Evolutionary conservation across 2,329 filamentous ascomycete genomes (phyloP).

Genomic region (Colletotrichum euphorbiae): DNA sequence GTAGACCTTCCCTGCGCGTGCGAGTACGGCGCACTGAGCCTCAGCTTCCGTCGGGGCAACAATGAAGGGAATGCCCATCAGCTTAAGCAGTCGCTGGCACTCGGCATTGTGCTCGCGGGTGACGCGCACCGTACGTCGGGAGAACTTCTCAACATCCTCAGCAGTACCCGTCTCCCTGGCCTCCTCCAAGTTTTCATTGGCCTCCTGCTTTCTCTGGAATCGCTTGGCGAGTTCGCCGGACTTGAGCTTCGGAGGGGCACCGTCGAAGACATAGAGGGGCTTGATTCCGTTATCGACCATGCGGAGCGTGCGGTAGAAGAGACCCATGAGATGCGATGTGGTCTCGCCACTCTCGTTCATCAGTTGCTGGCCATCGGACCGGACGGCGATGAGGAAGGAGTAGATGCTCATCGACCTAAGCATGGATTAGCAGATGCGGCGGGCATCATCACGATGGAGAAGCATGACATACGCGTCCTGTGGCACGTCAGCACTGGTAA

Average conservation of each 20-base stretch:
- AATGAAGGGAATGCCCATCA: conserved; percentile 97
- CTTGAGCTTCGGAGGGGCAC: conserved; percentile 96
- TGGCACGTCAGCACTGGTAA: not conserved
- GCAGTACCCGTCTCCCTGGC: conserved; percentile 97
- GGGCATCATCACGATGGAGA: too few relatives aligned
- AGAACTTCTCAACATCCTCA: conserved; percentile 98
- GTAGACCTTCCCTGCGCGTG: conserved; percentile 93
- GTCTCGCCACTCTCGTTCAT: conserved; percentile 96
- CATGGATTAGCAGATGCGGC: conserved; percentile 29
- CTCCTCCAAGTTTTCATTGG: conserved; percentile 89
- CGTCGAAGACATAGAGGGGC: conserved; percentile 97
- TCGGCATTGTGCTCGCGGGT: conserved; percentile 98
- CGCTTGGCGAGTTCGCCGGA: conserved; percentile 96
- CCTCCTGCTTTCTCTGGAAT: conserved; percentile 94
- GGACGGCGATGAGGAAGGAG: conserved; percentile 97
- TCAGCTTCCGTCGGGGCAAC: conserved; percentile 97
- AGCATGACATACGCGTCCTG: conserved; percentile 60
- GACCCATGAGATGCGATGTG: conserved; percentile 97
- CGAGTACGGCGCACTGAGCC: conserved; percentile 92
- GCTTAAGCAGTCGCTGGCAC: conserved; percentile 87
- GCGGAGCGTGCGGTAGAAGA: conserved; percentile 98
- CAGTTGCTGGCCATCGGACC: conserved; percentile 95
- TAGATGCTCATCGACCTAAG: conserved; percentile 96
- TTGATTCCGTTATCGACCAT: conserved; percentile 99
- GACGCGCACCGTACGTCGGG: conserved; percentile 89